Evolutionary conservation across 2,329 filamentous ascomycete species (phyloP).

Genomic region (Tolypocladium tundrense): DNA sequence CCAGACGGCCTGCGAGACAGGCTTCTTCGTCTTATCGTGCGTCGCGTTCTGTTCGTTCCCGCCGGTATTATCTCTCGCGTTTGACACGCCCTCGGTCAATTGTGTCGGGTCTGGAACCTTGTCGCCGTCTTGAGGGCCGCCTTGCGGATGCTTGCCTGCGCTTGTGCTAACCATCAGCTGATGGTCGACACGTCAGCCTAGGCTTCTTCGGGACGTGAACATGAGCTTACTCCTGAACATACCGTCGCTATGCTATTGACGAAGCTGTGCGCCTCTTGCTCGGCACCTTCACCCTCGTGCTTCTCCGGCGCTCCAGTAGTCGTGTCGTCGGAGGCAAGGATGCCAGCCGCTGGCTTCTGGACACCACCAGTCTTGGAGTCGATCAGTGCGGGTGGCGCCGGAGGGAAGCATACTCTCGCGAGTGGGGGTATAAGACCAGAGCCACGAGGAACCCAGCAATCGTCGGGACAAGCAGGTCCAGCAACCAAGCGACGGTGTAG

Average conservation of each 20-base stretch:
- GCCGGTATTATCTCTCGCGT: conserved; percentile 28
- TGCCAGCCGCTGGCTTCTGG: conserved; percentile 66
- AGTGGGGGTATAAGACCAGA: conserved; percentile 55
- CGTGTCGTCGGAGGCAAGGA: conserved; percentile 66
- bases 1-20: conserved; percentile 70
- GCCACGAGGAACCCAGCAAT: conserved; percentile 49
- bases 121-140: conserved; percentile 43
- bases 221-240: conserved; percentile 10
- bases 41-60: conserved; percentile 33
- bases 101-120: conserved; percentile 41
- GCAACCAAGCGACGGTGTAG: conserved; percentile 55
- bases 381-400: conserved; percentile 65
- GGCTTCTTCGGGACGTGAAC: background rate
- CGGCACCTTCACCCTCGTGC: conserved; percentile 72
- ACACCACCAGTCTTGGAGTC: conserved; percentile 60
- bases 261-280: conserved; percentile 74
- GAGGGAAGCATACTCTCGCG: conserved; percentile 61
- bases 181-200: conserved; percentile 21
- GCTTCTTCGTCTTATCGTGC: conserved; percentile 68
- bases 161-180: conserved; percentile 65
- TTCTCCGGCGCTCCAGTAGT: conserved; percentile 76
- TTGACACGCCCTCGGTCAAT: conserved; percentile 23
- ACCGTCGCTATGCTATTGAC: conserved; percentile 53
- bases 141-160: conserved; percentile 64
- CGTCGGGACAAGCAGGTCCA: conserved; percentile 60